Evolutionary conservation across 2,329 filamentous ascomycete genomes (phyloP), one percentile per base, ranked within the genome.

Genomic region (Aspergillus amoenus): DNA sequence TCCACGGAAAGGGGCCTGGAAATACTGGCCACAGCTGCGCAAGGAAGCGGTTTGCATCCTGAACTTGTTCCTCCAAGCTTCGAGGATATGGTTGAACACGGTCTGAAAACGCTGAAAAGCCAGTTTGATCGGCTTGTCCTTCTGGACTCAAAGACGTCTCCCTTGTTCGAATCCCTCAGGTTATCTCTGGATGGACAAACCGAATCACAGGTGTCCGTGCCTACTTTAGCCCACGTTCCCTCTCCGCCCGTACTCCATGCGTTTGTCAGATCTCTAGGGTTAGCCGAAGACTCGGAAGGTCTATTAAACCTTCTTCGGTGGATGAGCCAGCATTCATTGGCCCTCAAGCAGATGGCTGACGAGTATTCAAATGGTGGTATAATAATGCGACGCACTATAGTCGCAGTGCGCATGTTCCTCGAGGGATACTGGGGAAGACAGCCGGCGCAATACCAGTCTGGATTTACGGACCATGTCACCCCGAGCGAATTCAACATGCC

Each of bases 191-290:
- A 62, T 15, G 30, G 32, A 32, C 21, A 37, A 13, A 55, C 58
- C 7, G 55, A 61, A 11, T 50, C 61, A 5, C 60, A 63, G 30
- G 58, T 66, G 42, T 54, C 52, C 47, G 49, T 76, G 37, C 72
- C 73, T 34, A 45, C 61, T 32, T 60, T 75, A 50, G 63, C 74
- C 30, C 68, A 72, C 37, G 68, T 73, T 2, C 77, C 77, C 5
- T 64, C 65, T 2, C 74, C 74, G 51, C 70, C 73, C 37, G 63
- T 66, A 12, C 66, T 80, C 12, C 78, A 80, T 64, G 67, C 67
- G 5, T 77, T 77, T 56, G 69, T 78, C 44, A 69, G 77, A 42
- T 71, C 73, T 30, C 66, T 80, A 12, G 78, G 77, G 11, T 60
- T 70, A 4, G 69, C 70, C 5, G 68, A 69, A 55, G 78, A 80